These are phyloP conservation scores for Multifurca ochricompacta DNA, from an alignment of 768 basidiomycete species.

Conservation along the genomic window DNA sequence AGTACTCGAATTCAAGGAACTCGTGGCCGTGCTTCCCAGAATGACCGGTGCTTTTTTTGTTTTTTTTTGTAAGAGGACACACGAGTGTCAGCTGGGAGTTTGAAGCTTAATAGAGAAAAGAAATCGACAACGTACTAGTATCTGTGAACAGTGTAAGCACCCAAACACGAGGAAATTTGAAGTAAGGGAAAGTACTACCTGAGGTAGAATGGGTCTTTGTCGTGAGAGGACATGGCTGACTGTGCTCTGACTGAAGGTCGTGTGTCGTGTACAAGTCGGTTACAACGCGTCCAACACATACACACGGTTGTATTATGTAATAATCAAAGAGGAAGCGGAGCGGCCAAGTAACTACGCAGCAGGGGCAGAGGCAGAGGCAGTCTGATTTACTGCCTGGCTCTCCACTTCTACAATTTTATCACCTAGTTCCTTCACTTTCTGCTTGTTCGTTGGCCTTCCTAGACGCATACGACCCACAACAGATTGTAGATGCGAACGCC, in stretches of 20 bases:
- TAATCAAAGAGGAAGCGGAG: background rate
- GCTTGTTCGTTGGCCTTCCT: conserved; percentile 25
- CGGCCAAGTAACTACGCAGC: background rate
- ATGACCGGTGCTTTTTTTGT: conserved; percentile 82
- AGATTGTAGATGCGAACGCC: conserved; percentile 32
- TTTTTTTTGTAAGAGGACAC: background rate
- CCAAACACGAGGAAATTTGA: background rate
- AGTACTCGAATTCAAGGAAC: conserved; percentile 98
- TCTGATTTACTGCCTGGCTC: conserved; percentile 23
- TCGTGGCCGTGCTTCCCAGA: conserved; percentile 97
- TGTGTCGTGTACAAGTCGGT: background rate
- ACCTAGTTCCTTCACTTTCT: conserved; percentile 32
- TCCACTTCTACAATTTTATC: conserved; percentile 25
- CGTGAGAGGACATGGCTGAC: conserved; percentile 16
- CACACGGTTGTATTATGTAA: background rate
- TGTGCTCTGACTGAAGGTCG: background rate
- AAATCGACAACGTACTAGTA: conserved; percentile 37
- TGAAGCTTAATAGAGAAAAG: background rate
- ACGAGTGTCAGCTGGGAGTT: background rate
- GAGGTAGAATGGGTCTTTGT: conserved; percentile 22
- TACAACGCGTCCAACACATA: background rate
- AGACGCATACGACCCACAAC: conserved; percentile 31
- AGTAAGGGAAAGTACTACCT: background rate
- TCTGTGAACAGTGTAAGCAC: conserved; percentile 27
- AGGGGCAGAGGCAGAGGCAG: background rate